These are phyloP conservation scores for Penicillium riverlandense DNA, from an alignment of 495 filamentous ascomycete genomes.

Conservation along the genomic window DNA sequence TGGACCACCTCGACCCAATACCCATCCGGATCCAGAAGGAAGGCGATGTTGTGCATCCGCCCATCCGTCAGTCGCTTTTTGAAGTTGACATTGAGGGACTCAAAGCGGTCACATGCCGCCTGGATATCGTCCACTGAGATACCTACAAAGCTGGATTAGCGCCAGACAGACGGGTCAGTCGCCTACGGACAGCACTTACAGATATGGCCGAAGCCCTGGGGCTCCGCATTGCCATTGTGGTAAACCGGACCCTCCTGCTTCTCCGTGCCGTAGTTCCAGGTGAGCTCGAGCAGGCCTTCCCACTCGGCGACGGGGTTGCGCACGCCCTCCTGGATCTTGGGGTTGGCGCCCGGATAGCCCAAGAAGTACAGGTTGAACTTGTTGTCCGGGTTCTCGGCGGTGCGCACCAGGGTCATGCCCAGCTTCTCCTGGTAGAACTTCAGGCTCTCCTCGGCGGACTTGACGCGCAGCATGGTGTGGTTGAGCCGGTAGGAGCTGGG, in stretches of 20 bases:
- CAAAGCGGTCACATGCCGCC: conserved; percentile 78
- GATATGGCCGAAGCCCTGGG: conserved; percentile 91
- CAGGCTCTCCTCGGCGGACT: conserved; percentile 74
- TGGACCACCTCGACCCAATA: conserved; percentile 93
- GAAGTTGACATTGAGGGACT: conserved; percentile 74
- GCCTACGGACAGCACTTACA: conserved; percentile 63
- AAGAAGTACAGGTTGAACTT: conserved; percentile 92
- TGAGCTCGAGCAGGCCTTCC: conserved; percentile 84
- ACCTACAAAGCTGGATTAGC: conserved; percentile 49
- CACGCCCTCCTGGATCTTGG: conserved; percentile 40
- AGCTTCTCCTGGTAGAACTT: conserved; percentile 87
- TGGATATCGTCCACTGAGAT: conserved; percentile 86
- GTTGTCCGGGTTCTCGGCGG: conserved; percentile 57
- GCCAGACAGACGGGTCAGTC: conserved; percentile 56
- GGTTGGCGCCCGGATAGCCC: conserved; percentile 55
- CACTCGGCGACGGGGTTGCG: conserved; percentile 54
- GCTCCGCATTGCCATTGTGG: conserved; percentile 85
- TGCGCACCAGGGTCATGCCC: conserved; percentile 78
- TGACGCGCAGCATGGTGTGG: conserved; percentile 89
- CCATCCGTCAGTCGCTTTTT: conserved; percentile 93
- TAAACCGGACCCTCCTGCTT: conserved; percentile 78
- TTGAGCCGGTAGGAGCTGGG: conserved; percentile 48
- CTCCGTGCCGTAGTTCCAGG: conserved; percentile 97
- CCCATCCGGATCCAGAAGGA: conserved; percentile 84
- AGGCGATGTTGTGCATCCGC: conserved; percentile 91